Evolutionary conservation across 192 early-diverging fungal genomes (phyloP).

Genomic region (Podila clonocystis): DNA sequence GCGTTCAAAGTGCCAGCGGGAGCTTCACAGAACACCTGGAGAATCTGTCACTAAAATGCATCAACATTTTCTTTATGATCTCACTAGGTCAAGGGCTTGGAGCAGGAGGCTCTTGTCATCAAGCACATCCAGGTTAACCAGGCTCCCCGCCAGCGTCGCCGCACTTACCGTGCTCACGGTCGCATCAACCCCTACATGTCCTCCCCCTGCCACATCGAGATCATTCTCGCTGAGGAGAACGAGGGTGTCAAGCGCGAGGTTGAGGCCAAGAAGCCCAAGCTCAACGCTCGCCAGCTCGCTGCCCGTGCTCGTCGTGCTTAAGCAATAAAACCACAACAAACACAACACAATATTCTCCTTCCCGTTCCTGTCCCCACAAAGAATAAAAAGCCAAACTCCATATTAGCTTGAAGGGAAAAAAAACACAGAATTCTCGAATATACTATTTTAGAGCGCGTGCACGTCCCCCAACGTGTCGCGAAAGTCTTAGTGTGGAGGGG

Average conservation of each 20-base stretch:
- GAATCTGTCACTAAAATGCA: not conserved
- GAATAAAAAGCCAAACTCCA: too few relatives aligned
- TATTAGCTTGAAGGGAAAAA: too few relatives aligned
- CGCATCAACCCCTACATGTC: conserved; percentile 86
- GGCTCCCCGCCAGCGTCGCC: conserved; percentile 96
- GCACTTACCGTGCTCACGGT: conserved; percentile 99
- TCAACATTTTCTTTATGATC: not conserved
- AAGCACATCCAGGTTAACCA: conserved; percentile 98
- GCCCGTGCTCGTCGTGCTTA: conserved; percentile 59
- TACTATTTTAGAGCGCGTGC: too few relatives aligned
- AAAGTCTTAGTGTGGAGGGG: too few relatives aligned
- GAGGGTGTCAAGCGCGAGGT: conserved; percentile 81
- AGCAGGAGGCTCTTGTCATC: conserved; percentile 73
- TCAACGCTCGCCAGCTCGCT: conserved; percentile 67
- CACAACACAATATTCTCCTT: not conserved
- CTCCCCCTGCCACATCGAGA: conserved; percentile 96
- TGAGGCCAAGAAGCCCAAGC: conserved; percentile 63
- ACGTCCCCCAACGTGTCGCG: too few relatives aligned
- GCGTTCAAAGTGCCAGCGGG: too few relatives aligned
- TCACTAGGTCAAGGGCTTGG: conserved; percentile 52
- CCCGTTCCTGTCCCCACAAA: not conserved
- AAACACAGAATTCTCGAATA: too few relatives aligned
- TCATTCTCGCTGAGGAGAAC: conserved; percentile 91
- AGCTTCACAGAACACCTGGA: not conserved
- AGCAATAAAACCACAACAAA: conserved; percentile 16